These are phyloP conservation scores for Lichtheimia hyalospora DNA, from an alignment of 371 early-diverging fungal species.

Conservation along the genomic window DNA sequence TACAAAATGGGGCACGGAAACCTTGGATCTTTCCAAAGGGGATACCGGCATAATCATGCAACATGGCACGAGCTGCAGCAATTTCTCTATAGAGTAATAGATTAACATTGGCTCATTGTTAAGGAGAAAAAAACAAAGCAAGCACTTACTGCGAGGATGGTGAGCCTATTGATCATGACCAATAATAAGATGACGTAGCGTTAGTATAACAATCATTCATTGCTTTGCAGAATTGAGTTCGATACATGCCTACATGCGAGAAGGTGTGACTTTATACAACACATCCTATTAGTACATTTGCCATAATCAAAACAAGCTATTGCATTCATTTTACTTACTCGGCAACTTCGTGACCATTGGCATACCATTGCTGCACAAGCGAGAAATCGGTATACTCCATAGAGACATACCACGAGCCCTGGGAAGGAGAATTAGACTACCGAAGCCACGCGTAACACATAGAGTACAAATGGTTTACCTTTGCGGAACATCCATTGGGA, in stretches of 20 bases:
- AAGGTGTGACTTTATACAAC: constrained; percentile 56
- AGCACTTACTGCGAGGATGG: constrained; percentile 46
- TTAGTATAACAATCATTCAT: background rate
- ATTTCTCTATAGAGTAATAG: constrained; percentile 47
- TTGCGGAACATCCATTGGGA: constrained; percentile 60
- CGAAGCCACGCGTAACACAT: constrained; percentile 7
- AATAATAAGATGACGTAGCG: constrained; percentile 4
- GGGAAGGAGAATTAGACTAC: too few relatives aligned
- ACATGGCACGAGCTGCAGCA: constrained; percentile 52
- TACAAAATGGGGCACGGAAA: constrained; percentile 72
- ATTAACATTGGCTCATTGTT: background rate
- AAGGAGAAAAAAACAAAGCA: constrained; percentile 2
- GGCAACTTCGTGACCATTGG: constrained; percentile 71
- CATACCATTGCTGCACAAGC: constrained; percentile 71
- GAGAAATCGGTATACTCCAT: constrained; percentile 68
- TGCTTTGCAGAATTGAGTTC: constrained; percentile 11
- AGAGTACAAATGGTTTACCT: constrained; percentile 27
- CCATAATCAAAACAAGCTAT: too few relatives aligned
- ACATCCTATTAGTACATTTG: background rate
- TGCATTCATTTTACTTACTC: constrained; percentile 34
- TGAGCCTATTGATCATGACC: constrained; percentile 13
- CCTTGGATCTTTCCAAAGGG: constrained; percentile 69
- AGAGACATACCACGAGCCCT: constrained; percentile 68
- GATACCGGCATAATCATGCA: constrained; percentile 64
- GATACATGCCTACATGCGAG: constrained; percentile 54